Conservation (phyloP, 2,329 filamentous ascomycete genomes). For the Penicillium thymicola region DNA sequence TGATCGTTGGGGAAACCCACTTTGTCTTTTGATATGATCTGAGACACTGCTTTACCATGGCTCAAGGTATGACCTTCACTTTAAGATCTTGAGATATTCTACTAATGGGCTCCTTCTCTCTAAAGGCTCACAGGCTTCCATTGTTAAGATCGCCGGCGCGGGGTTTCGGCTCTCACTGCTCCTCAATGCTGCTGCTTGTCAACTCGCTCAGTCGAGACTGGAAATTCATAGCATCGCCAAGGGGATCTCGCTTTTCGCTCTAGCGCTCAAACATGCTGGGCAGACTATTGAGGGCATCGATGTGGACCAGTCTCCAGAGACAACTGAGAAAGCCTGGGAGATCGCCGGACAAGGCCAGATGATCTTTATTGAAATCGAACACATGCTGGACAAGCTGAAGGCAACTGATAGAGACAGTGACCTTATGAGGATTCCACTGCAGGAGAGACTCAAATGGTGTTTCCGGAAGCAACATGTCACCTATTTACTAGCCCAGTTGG, state of each 20-base stretch:
- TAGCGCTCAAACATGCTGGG: slow-evolving; percentile 40
- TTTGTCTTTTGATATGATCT: neutral
- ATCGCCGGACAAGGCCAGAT: slow-evolving; percentile 39
- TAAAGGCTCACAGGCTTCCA: slow-evolving; percentile 19
- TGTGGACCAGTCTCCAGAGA: slow-evolving; percentile 32
- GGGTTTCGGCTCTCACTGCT: slow-evolving; percentile 43
- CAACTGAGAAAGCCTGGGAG: slow-evolving; percentile 35
- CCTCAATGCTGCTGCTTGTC: slow-evolving; percentile 42
- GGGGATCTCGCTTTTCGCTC: slow-evolving; percentile 40
- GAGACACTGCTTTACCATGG: slow-evolving; percentile 10
- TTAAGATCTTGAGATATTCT: neutral
- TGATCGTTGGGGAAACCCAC: slow-evolving; percentile 7
- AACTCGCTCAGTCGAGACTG: slow-evolving; percentile 38
- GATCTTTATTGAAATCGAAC: slow-evolving; percentile 43
- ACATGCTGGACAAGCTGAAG: slow-evolving; percentile 40
- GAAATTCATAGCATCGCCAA: slow-evolving; percentile 45
- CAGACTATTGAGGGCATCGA: slow-evolving; percentile 31
- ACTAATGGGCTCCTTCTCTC: neutral
- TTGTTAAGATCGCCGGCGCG: slow-evolving; percentile 25
- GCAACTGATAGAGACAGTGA: slow-evolving; percentile 24
- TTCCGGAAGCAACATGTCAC: slow-evolving; percentile 43
- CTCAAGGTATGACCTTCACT: slow-evolving; percentile 11
- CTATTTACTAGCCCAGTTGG: slow-evolving; percentile 42
- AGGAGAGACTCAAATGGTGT: slow-evolving; percentile 40
- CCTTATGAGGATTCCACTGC: slow-evolving; percentile 26